Conservation (phyloP, 2,329 filamentous ascomycete genomes). For the Neoarthrinium moseri region DNA sequence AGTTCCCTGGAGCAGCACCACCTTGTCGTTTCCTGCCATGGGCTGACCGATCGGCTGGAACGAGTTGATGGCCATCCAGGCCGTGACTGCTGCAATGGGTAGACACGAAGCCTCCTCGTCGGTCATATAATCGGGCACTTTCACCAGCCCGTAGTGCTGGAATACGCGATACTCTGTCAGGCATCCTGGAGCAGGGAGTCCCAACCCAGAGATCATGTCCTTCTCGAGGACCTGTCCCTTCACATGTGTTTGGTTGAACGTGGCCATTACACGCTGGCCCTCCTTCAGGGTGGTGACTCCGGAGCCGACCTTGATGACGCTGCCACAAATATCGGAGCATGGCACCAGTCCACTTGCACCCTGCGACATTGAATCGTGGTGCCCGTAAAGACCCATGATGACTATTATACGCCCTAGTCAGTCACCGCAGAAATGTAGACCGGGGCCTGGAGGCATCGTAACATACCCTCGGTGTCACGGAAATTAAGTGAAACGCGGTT, state of each 20-base stretch:
- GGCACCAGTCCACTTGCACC: slow-evolving; percentile 51
- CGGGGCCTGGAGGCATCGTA: neutral
- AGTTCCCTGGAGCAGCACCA: slow-evolving; percentile 53
- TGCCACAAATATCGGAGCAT: slow-evolving; percentile 70
- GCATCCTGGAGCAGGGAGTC: slow-evolving; percentile 58
- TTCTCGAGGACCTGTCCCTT: slow-evolving; percentile 57
- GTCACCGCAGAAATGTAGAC: neutral
- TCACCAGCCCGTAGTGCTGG: slow-evolving; percentile 52
- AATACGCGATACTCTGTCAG: slow-evolving; percentile 61
- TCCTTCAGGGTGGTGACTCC: slow-evolving; percentile 44
- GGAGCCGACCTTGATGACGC: slow-evolving; percentile 49
- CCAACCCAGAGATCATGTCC: slow-evolving; percentile 57
- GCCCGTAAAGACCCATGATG: slow-evolving; percentile 63
- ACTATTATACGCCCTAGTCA: slow-evolving; percentile 52
- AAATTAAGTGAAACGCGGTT: slow-evolving; percentile 47
- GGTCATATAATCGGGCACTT: slow-evolving; percentile 53
- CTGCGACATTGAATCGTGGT: slow-evolving; percentile 53
- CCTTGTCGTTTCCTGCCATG: slow-evolving; percentile 39
- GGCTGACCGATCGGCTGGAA: slow-evolving; percentile 53
- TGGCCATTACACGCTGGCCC: slow-evolving; percentile 66
- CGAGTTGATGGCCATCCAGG: slow-evolving; percentile 65
- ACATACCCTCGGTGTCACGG: slow-evolving; percentile 46
- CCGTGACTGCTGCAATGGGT: slow-evolving; percentile 61
- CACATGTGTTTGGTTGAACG: slow-evolving; percentile 58
- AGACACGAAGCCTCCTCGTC: slow-evolving; percentile 60